Base-by-base conservation (phyloP, 2,329 filamentous ascomycete species). In the Coniochaeta ligniaria region DNA sequence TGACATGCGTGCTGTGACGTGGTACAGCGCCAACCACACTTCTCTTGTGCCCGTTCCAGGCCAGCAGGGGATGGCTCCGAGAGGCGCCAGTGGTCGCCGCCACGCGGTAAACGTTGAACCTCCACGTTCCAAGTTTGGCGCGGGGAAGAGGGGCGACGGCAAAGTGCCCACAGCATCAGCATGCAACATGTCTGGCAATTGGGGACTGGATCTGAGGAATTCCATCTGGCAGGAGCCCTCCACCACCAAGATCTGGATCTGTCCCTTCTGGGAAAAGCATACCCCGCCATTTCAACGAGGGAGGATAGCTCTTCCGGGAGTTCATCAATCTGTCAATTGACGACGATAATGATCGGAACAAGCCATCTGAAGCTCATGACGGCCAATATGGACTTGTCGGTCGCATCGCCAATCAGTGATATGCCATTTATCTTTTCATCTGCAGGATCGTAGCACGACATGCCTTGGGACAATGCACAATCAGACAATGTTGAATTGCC, bases 241-340 rank as follows among this genome's bases (percentile, higher is more conserved):
- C 43, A 47, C 14, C 52, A 20, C 2, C 3, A 26, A 57, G 35
- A 35, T 57, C 54, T 57, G 54, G 54, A 57, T 38, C 54, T 57
- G 54, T n/a, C 54, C 54, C 31, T 36, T 35, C 54, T 57, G 33
- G 54, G 54, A 57, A 57, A 35, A 38, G 54, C 54, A 57, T 57
- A 57, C 54, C 54, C 54, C 54, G 54, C 54, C 31, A 57, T 57
- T 57, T 38, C n/a, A 2, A 2, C n/a, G 11, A n/a, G 22, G 35
- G 35, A 57, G 54, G 31, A 57, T 38, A 6, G 38, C 54, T 38
- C 16, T 38, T 57, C 54, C 54, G 35, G 26, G 1, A 22, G 16
- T 11, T 36, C 6, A 38, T 6, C 33, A 11, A 11, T 57, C 54
- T 24, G 12, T 31, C 28, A 31, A 14, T 38, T n/a, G 11, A 57